Percentiles rank a stretch among this genome's conserved stretches.
Evolutionary conservation across 2,329 filamentous ascomycete species (phyloP).

Genomic region (Hypomyces rosellus): DNA sequence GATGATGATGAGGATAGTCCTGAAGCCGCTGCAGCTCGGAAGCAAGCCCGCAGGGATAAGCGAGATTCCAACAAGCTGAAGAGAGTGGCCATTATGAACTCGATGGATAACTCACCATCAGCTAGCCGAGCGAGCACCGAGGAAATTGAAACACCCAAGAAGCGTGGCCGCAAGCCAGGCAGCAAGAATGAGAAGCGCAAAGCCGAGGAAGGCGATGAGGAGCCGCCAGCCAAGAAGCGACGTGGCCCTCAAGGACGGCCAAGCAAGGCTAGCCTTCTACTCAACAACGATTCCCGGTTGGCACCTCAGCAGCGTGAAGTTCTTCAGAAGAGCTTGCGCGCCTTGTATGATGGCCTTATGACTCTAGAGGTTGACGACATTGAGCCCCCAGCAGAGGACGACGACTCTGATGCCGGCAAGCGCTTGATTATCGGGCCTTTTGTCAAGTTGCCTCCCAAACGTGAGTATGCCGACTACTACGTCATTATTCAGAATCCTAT

Average conservation of each 20-base stretch:
- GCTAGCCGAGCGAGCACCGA: constrained; percentile 80
- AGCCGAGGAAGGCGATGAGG: constrained; percentile 69
- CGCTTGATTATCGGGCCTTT: constrained; percentile 91
- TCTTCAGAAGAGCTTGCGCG: constrained; percentile 74
- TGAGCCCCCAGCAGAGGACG: constrained; percentile 49
- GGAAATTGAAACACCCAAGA: constrained; percentile 69
- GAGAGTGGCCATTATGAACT: constrained; percentile 33
- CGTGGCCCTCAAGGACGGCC: constrained; percentile 63
- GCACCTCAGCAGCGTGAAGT: constrained; percentile 62
- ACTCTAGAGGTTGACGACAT: constrained; percentile 73
- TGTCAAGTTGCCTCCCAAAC: constrained; percentile 81
- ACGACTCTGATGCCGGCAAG: constrained; percentile 53
- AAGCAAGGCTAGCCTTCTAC: constrained; percentile 46
- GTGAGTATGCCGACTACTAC: constrained; percentile 92
- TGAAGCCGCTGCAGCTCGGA: constrained; percentile 85
- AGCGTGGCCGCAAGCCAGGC: constrained; percentile 75
- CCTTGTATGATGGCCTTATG: constrained; percentile 74
- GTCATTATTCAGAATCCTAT: constrained; percentile 87
- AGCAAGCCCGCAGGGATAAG: constrained; percentile 76
- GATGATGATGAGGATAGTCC: constrained; percentile 94
- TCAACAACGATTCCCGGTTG: constrained; percentile 41
- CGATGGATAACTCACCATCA: constrained; percentile 63
- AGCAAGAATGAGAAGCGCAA: constrained; percentile 80
- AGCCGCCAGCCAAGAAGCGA: constrained; percentile 73
- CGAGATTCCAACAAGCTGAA: constrained; percentile 71